Conservation (phyloP, 192 early-diverging fungal genomes). For the Martensiomyces pterosporus region DNA sequence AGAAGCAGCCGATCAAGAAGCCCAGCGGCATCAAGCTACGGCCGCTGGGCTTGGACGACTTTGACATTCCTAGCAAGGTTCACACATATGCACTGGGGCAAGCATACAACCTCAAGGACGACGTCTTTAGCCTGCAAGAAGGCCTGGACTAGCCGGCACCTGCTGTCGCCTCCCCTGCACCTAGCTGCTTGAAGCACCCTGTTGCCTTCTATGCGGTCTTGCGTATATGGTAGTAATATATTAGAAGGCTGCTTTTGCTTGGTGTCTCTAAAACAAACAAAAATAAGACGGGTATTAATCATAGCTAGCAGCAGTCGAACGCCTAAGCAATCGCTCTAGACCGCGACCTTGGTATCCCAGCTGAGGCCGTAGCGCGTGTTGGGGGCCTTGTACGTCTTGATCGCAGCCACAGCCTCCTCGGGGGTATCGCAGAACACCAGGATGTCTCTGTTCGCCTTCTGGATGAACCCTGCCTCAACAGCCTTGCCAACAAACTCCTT, state of each 20-base stretch:
- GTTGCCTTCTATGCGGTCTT: no score
- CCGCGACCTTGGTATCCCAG: conserved; percentile 49
- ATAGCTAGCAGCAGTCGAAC: background rate
- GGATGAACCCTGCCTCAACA: conserved; percentile 64
- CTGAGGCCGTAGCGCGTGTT: conserved; percentile 47
- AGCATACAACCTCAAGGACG: conserved; percentile 36
- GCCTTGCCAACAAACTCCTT: conserved; percentile 59
- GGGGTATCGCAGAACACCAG: conserved; percentile 59
- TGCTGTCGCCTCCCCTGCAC: background rate
- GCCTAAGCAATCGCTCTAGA: background rate
- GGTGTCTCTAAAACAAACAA: no score
- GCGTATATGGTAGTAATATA: no score
- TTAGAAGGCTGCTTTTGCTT: no score
- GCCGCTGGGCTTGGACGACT: conserved; percentile 28
- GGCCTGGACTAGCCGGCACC: conserved; percentile 5
- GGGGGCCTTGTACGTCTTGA: conserved; percentile 53
- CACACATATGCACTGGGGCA: conserved; percentile 29
- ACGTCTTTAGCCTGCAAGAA: conserved; percentile 11
- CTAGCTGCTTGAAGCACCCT: no score
- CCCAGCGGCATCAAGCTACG: conserved; percentile 21
- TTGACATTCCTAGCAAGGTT: conserved; percentile 22
- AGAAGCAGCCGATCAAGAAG: background rate
- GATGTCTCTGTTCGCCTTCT: conserved; percentile 44
- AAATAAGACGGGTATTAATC: background rate
- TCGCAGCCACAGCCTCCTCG: conserved; percentile 53